Percentiles rank a stretch among this genome's conserved stretches.
These are phyloP conservation scores for Chaetomium olivaceum DNA, from an alignment of 2,329 filamentous ascomycete species.

Conservation along the genomic window DNA sequence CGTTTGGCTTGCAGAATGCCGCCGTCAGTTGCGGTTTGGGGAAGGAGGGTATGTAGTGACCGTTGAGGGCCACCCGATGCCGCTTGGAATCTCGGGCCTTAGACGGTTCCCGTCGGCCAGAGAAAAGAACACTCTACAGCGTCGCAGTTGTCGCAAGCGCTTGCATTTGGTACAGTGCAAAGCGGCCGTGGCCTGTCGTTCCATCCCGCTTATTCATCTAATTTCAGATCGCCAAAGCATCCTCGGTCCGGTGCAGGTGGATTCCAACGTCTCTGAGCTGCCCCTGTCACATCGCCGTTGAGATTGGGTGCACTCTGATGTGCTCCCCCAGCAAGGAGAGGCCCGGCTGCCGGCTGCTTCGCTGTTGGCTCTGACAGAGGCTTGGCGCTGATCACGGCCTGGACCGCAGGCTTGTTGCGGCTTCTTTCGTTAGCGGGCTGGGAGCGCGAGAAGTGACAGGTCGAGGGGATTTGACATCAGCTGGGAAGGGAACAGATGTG, in stretches of 20 bases:
- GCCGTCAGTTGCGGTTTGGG: constrained; percentile 7
- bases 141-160: constrained; percentile 7
- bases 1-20: constrained; percentile 7
- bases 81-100: background rate
- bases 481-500: background rate
- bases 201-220: constrained; percentile 17
- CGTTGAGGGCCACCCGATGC: background rate
- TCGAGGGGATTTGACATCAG: background rate
- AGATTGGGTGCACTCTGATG: background rate
- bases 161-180: constrained; percentile 14
- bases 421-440: constrained; percentile 12
- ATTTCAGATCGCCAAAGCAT: background rate
- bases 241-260: constrained; percentile 8
- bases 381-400: constrained; percentile 28
- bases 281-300: constrained; percentile 9
- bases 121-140: background rate
- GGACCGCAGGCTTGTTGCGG: constrained; percentile 16
- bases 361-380: constrained; percentile 16
- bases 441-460: constrained; percentile 3
- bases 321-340: constrained; percentile 9
- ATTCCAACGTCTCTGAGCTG: background rate
- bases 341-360: constrained; percentile 13
- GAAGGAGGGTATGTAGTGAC: background rate
- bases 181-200: background rate
- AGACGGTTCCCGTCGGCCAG: background rate